phyloP scores from a whole-genome alignment of 2,329 filamentous ascomycete species.

The Curvularia lunata region DNA sequence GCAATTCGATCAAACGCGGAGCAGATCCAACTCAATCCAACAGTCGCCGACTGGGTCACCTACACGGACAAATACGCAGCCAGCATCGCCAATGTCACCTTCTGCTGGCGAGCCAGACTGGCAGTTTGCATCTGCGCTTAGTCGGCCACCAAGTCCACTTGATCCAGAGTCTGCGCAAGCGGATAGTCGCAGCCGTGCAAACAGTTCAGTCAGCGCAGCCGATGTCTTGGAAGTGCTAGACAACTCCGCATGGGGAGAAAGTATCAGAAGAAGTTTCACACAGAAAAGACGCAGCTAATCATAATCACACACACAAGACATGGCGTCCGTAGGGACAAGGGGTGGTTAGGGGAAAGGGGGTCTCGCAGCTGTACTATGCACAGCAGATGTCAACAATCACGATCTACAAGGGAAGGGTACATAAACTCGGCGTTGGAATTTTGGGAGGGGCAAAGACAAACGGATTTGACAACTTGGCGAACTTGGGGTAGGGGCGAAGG shows the following conservation, averaged over 20 bases:
- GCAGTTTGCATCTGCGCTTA: conserved; percentile 55
- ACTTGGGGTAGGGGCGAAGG: conserved; percentile 4
- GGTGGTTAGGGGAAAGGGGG: neutral
- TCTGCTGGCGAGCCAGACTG: conserved; percentile 47
- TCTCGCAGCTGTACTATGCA: conserved; percentile 9
- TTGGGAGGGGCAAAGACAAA: conserved; percentile 20
- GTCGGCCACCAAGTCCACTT: conserved; percentile 48
- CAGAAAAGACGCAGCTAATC: conserved; percentile 54
- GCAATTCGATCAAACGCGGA: conserved; percentile 34
- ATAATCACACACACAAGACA: neutral
- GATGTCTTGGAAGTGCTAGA: conserved; percentile 86
- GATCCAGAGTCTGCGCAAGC: conserved; percentile 37
- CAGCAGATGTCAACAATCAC: conserved; percentile 7
- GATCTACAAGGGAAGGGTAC: conserved; percentile 14
- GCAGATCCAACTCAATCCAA: conserved; percentile 49
- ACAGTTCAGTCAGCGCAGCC: conserved; percentile 73
- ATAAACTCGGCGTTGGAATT: conserved; percentile 13
- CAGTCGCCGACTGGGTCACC: conserved; percentile 46
- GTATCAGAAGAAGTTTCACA: conserved; percentile 86
- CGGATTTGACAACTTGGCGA: conserved; percentile 19
- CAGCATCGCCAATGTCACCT: conserved; percentile 37
- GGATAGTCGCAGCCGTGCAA: conserved; percentile 64
- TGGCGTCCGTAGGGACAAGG: neutral
- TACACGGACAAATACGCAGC: conserved; percentile 35
- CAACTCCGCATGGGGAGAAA: conserved; percentile 91